Conservation (phyloP, 225 moss, liverwort and hornwort species). For the Antitrichia curtipendula region DNA sequence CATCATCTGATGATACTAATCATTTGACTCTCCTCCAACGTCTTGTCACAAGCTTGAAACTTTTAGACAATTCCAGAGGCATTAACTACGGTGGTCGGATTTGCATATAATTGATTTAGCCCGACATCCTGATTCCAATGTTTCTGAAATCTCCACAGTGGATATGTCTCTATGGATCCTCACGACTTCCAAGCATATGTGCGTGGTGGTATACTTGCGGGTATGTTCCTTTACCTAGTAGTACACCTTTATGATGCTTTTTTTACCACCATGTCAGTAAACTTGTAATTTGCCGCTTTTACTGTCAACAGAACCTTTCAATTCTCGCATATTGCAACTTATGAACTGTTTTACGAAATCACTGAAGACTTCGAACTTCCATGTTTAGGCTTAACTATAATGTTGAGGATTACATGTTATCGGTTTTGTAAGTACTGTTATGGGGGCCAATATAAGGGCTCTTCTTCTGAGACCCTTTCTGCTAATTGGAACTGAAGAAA, state of each 20-base stretch:
- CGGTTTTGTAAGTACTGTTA: neutral
- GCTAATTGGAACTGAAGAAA: neutral
- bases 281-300: neutral
- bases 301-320: neutral
- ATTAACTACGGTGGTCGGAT: neutral
- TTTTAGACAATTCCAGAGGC: neutral
- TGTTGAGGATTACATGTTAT: neutral
- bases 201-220: constrained; percentile 91
- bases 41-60: neutral
- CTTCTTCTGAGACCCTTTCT: neutral
- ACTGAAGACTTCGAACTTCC: neutral
- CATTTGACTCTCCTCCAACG: neutral
- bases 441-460: neutral
- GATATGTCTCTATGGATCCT: constrained; percentile 71
- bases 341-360: neutral
- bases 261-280: neutral
- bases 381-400: neutral
- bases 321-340: neutral
- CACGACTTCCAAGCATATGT: constrained; percentile 67
- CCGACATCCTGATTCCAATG: neutral
- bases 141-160: constrained; percentile 46
- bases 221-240: constrained; percentile 17
- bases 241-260: neutral
- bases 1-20: neutral
- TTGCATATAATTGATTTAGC: neutral